Conservation (phyloP, 139 green algal species). For the Coccomyxa sp. region DNA sequence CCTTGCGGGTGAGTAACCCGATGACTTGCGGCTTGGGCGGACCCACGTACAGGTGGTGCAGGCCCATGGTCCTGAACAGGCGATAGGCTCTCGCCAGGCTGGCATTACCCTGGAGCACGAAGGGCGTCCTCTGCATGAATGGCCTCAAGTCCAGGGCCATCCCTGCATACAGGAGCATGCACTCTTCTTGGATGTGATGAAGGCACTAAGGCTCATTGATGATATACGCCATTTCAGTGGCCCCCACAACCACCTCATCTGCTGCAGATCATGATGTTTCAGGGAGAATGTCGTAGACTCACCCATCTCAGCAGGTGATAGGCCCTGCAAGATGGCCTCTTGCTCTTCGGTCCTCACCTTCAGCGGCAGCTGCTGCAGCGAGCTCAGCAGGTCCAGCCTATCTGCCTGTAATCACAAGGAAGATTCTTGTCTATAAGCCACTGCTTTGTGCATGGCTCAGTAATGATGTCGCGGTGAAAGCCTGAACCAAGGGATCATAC, state of each 20-base stretch:
- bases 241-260: too few relatives aligned
- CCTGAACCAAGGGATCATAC: too few relatives aligned
- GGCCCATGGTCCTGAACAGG: conserved; percentile 77
- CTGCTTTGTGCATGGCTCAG: too few relatives aligned
- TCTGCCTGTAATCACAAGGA: conserved; percentile 11
- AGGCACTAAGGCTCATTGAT: too few relatives aligned
- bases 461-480: too few relatives aligned
- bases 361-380: conserved; percentile 43
- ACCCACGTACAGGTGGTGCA: conserved; percentile 75
- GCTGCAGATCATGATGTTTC: too few relatives aligned
- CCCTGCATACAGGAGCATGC: too few relatives aligned
- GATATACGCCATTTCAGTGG: too few relatives aligned
- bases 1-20: conserved; percentile 79
- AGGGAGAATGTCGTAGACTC: too few relatives aligned
- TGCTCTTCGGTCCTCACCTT: conserved; percentile 37
- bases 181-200: too few relatives aligned
- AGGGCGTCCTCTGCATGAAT: conserved; percentile 63
- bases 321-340: conserved; percentile 16
- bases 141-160: conserved; percentile 43
- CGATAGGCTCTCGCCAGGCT: conserved; percentile 66
- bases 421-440: background rate
- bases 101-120: conserved; percentile 21
- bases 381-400: conserved; percentile 26
- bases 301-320: conserved; percentile 2
- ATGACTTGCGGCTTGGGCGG: conserved; percentile 53